Base-by-base conservation (phyloP, 495 filamentous ascomycete species). In the Aspergillus panamensis region DNA sequence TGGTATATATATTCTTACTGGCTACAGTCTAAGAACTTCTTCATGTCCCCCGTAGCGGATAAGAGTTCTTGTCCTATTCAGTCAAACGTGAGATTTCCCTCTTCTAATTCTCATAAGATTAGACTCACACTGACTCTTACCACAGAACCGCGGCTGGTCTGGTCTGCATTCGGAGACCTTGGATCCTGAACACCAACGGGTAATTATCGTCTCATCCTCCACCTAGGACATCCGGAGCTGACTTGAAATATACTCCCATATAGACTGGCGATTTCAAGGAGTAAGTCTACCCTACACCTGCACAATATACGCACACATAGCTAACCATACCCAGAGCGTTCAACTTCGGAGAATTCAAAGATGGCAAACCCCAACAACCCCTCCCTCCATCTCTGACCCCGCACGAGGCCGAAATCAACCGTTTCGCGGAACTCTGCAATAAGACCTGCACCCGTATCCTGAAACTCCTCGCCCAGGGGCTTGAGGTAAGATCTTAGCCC, bases 191-290 rank as follows among this genome's bases (percentile, higher is more conserved):
- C 85, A 84, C 54, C 92, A 96, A 68, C 84, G 87, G 67, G 90
- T 91, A 78, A 59, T 71, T 67, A 45, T 45, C 42, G 9, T 19
- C 17, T 21, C 14, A 12, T 19, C 16, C 9, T 45, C 9, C 8
- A n/a, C n/a, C 6, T 6, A 45, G 6, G 6, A 17, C 14, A 3
- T 19, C 17, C 1, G 19, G n/a, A 20, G 16, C 42, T 45, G 9
- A 45, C 16, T 3, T 20, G 9, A 2, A n/a, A 43, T 44, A 5
- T 43, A 47, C 62, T 69, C 43, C 31, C n/a, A 10, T 25, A 42
- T 63, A 92, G 89, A 82, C 84, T 17, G 93, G 92, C 14, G 93
- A 97, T 63, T 91, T 92, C 66, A 97, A 97, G 80, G 92, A 96
- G 92, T 95, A 76, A 43, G 58, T 17, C 2, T 16, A 49, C 19